These are phyloP conservation scores for Schrenkiella parvula DNA, from an alignment of 345 rosid genomes.

Conservation along the genomic window DNA sequence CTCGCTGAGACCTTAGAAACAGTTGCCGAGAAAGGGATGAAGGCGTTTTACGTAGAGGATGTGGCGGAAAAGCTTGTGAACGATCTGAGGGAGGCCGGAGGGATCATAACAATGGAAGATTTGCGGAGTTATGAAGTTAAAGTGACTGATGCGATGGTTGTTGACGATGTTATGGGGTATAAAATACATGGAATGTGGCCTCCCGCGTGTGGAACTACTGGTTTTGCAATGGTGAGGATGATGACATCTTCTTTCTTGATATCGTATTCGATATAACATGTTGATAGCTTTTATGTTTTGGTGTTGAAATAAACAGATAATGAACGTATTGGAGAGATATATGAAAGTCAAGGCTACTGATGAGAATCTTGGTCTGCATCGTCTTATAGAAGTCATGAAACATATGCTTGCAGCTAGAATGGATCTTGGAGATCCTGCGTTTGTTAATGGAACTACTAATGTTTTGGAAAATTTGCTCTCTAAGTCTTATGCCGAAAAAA, in stretches of 20 bases:
- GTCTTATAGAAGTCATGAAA: conserved; percentile 73
- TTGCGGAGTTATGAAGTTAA: conserved; percentile 57
- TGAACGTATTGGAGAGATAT: conserved; percentile 64
- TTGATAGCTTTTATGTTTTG: conserved; percentile 15
- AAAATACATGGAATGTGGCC: conserved; percentile 75
- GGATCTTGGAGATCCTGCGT: conserved; percentile 77
- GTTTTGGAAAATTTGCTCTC: conserved; percentile 58
- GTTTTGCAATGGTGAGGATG: conserved; percentile 58
- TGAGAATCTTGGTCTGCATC: conserved; percentile 51
- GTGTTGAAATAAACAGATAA: conserved; percentile 39
- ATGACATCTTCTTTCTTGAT: not conserved
- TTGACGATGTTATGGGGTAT: conserved; percentile 49
- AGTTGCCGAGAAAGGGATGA: conserved; percentile 65
- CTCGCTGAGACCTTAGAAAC: conserved; percentile 55
- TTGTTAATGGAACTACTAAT: conserved; percentile 36
- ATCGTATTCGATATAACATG: not conserved
- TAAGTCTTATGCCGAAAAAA: conserved; percentile 46
- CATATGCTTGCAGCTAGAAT: conserved; percentile 82
- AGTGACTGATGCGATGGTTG: conserved; percentile 50
- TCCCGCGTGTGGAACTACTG: conserved; percentile 82
- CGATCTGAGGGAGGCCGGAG: conserved; percentile 64
- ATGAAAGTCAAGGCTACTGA: conserved; percentile 46
- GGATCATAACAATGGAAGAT: conserved; percentile 79
- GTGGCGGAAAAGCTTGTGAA: conserved; percentile 60
- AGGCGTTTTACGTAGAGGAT: conserved; percentile 58